Conservation (phyloP, 2,329 filamentous ascomycete genomes). For the Colletotrichum sp. region DNA sequence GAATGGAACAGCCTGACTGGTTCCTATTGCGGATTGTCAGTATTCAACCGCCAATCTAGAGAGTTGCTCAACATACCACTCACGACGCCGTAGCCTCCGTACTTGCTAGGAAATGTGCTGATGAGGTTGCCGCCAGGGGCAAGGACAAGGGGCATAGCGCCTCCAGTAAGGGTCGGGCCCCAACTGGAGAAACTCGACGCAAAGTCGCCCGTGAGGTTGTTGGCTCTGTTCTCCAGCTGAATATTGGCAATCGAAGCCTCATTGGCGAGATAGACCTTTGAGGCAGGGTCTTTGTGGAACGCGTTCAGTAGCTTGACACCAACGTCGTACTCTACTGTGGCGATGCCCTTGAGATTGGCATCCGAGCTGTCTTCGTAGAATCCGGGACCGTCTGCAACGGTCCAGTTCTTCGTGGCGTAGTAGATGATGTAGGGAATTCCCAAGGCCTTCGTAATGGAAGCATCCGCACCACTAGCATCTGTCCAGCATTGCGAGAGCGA, state of each 20-base stretch:
- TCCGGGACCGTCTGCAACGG: slow-evolving; percentile 43
- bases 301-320: not conserved
- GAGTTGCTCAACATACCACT: slow-evolving; percentile 14
- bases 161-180: slow-evolving; percentile 46
- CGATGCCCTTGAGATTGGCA: not conserved
- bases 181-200: slow-evolving; percentile 35
- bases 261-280: not conserved
- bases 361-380: slow-evolving; percentile 27
- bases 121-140: slow-evolving; percentile 46
- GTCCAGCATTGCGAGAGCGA: not conserved
- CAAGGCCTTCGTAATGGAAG: slow-evolving; percentile 24
- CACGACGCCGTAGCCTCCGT: slow-evolving; percentile 41
- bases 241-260: not conserved
- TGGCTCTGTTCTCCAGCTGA: not conserved
- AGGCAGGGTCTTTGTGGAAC: not conserved
- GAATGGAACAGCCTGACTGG: slow-evolving; percentile 50
- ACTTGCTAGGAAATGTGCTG: slow-evolving; percentile 34
- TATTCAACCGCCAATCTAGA: not conserved
- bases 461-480: not conserved
- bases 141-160: slow-evolving; percentile 43
- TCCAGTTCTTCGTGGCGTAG: slow-evolving; percentile 42
- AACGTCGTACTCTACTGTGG: not conserved
- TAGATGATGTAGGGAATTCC: slow-evolving; percentile 44
- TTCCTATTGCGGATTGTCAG: slow-evolving; percentile 32
- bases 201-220: not conserved